A percentile compares a stretch with the other conserved stretches of the same genome.
These are phyloP conservation scores for Puccinia sorghi DNA, from an alignment of 1,284 basidiomycete genomes.

Conservation along the genomic window DNA sequence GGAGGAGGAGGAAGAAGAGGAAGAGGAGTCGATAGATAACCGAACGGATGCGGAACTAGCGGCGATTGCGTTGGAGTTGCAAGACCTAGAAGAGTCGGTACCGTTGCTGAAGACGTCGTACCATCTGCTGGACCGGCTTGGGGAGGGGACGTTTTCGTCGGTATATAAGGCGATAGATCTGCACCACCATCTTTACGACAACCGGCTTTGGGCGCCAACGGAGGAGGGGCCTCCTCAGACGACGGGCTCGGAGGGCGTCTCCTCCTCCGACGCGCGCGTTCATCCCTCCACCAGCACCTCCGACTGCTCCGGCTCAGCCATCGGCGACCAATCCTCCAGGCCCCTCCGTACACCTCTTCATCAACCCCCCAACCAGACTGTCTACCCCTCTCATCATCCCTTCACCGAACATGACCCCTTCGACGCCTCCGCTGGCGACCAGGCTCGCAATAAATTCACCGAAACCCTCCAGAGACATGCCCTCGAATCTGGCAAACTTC, in stretches of 20 bases:
- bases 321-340: constrained; percentile 18
- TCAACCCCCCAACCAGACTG: background rate
- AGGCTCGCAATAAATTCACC: constrained; percentile 43
- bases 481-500: constrained; percentile 61
- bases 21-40: constrained; percentile 62
- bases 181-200: constrained; percentile 62
- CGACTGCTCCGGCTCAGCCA: constrained; percentile 16
- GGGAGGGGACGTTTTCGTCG: constrained; percentile 94
- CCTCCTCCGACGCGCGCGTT: constrained; percentile 24
- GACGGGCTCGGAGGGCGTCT: background rate
- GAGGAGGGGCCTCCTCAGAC: background rate
- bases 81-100: constrained; percentile 63
- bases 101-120: constrained; percentile 71
- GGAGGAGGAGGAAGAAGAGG: constrained; percentile 58
- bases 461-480: constrained; percentile 45
- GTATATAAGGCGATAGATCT: constrained; percentile 95
- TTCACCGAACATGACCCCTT: constrained; percentile 29
- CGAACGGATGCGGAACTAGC: constrained; percentile 57
- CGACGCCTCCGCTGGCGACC: constrained; percentile 30
- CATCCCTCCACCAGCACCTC: constrained; percentile 39
- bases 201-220: constrained; percentile 26
- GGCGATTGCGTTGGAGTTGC: constrained; percentile 65
- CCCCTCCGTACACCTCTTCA: background rate
- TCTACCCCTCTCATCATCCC: constrained; percentile 6
- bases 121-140: constrained; percentile 81